Base-by-base conservation (phyloP, 2,329 filamentous ascomycete species). In the Dothideomycetidae sp. region DNA sequence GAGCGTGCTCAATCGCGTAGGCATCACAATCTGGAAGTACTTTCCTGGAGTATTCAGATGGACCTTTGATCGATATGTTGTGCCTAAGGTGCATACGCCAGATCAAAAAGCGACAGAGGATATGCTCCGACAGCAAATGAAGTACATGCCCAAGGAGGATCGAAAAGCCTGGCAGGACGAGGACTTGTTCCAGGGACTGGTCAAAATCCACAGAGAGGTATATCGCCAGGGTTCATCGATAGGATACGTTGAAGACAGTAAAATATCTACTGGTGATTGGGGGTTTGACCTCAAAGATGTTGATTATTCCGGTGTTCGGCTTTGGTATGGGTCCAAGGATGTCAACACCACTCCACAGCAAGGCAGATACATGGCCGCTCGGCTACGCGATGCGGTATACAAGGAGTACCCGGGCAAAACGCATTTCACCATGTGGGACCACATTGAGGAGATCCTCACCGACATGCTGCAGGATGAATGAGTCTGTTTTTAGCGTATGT, bases 321-420 rank as follows among this genome's bases (percentile, higher is more conserved):
- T 58, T 5, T 58, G 54, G 54, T 55, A 57, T 46, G 54, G 55
- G 0, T 40, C 31, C 2, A 44, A 49, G n/a, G 55, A 58, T 38
- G 37, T 45, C 12, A 49, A 52, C 19, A 49, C 44, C 15, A 50
- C 54, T 12, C 15, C 26, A 4, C 19, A 35, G n/a, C 7, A 7
- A 26, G 21, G 21, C 7, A 7, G 21, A 7, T 26, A 26, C n/a
- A 26, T 26, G 21, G 21, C 21, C n/a, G 21, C 7, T 7, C 21
- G 21, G n/a, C n/a, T 26, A 26, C 21, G n/a, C 7, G 7, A 26
- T 26, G 21, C 21, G 7, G 21, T 26, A 26, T 26, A 7, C 21
- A 26, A 26, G 21, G 21, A 26, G 21, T 26, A 26, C n/a, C 21
- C 21, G 21, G 21, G 21, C n/a, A 26, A 26, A 26, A 26, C 7